Conservation (phyloP, 495 filamentous ascomycete species). For the Neurospora africana region DNA sequence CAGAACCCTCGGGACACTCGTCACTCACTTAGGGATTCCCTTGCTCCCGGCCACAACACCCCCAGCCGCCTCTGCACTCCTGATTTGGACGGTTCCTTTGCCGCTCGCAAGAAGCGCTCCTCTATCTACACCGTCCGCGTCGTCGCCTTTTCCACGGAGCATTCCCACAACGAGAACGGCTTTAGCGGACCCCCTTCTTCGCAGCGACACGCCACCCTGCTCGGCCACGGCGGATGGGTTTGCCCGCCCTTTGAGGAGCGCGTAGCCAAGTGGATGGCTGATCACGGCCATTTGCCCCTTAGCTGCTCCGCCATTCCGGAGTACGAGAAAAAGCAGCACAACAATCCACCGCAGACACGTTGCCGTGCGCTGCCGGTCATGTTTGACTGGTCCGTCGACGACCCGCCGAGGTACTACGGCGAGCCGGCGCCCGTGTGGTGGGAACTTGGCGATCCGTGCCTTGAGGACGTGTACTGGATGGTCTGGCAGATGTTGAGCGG, state of each 20-base stretch:
- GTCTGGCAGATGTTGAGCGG: slow-evolving; percentile 14
- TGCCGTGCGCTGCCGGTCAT: slow-evolving; percentile 4
- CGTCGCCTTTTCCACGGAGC: slow-evolving; percentile 9
- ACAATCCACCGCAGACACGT: background rate
- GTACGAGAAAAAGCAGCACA: slow-evolving; percentile 2
- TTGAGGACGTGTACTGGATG: slow-evolving; percentile 21
- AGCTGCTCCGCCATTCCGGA: background rate
- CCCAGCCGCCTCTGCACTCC: background rate
- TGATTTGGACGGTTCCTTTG: background rate
- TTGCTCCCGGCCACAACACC: background rate
- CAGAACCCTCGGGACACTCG: background rate
- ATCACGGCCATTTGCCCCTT: background rate
- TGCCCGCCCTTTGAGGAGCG: slow-evolving; percentile 17
- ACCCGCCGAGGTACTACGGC: slow-evolving; percentile 8
- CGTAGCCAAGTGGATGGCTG: slow-evolving; percentile 3
- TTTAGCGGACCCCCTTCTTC: slow-evolving; percentile 12
- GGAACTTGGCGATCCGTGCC: slow-evolving; percentile 11
- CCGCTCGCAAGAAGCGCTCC: slow-evolving; percentile 4
- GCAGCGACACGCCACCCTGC: slow-evolving; percentile 10
- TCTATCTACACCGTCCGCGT: slow-evolving; percentile 15
- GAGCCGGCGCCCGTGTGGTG: slow-evolving; percentile 12
- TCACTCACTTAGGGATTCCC: background rate
- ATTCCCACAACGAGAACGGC: slow-evolving; percentile 3
- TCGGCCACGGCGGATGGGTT: slow-evolving; percentile 16
- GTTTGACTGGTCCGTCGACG: slow-evolving; percentile 7